phyloP scores from a whole-genome alignment of 306 rosid genomes.

The Alnus rubra region DNA sequence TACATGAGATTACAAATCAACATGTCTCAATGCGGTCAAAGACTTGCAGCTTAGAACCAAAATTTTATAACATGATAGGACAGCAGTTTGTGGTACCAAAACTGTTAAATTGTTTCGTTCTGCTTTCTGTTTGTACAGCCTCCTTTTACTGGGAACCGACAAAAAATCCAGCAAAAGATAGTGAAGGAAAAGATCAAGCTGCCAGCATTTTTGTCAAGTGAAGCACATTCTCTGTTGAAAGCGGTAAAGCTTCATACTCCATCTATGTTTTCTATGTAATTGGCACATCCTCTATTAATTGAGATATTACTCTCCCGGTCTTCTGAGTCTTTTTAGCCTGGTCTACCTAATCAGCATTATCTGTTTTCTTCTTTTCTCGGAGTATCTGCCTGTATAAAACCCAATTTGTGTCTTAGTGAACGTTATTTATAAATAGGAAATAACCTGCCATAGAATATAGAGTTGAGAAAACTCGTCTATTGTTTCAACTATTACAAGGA shows the following conservation, averaged over 20 bases:
- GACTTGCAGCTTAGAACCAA: neutral
- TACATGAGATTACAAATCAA: neutral
- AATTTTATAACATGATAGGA: neutral
- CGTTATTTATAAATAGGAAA: neutral
- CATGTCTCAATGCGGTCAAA: neutral
- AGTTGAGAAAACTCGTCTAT: neutral
- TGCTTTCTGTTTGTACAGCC: slow-evolving; percentile 61
- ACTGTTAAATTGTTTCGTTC: slow-evolving; percentile 21
- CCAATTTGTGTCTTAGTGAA: no score
- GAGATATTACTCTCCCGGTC: no score
- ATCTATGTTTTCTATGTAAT: slow-evolving; percentile 8
- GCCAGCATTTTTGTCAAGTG: slow-evolving; percentile 85
- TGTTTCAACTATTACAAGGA: neutral
- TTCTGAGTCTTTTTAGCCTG: neutral
- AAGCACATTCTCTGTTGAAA: slow-evolving; percentile 89
- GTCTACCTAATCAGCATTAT: neutral
- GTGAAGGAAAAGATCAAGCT: slow-evolving; percentile 88
- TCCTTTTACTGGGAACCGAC: slow-evolving; percentile 83
- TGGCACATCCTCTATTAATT: neutral
- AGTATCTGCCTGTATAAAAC: neutral
- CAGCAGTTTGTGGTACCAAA: neutral
- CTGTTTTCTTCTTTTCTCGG: neutral
- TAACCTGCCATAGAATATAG: neutral
- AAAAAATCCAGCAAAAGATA: slow-evolving; percentile 83
- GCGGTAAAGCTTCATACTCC: slow-evolving; percentile 50